Evolutionary conservation across 768 basidiomycete species (phyloP).

Genomic region (Pulveroboletus sp.): DNA sequence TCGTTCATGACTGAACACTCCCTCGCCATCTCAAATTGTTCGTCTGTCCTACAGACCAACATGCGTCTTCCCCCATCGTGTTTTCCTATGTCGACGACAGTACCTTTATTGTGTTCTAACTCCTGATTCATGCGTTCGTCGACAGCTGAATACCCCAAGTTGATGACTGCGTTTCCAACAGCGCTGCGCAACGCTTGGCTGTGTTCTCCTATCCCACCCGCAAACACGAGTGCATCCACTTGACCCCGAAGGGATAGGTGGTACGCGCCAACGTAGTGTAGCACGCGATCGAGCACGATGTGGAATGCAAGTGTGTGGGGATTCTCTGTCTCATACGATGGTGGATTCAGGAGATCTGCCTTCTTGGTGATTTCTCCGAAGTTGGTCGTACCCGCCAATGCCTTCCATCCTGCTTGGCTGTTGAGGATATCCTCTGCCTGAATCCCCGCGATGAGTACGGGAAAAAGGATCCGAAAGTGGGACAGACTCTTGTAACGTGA

Average conservation of each 20-base stretch:
- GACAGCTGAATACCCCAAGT: conserved; percentile 55
- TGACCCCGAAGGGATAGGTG: conserved; percentile 63
- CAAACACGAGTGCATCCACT: conserved; percentile 80
- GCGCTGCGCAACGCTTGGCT: conserved; percentile 57
- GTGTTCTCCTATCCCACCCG: conserved; percentile 86
- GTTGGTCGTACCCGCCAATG: conserved; percentile 76
- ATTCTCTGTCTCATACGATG: conserved; percentile 26
- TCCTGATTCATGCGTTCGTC: conserved; percentile 44
- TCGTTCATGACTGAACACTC: conserved; percentile 29
- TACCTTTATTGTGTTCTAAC: conserved; percentile 35
- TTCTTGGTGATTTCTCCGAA: conserved; percentile 63
- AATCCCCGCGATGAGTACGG: background rate
- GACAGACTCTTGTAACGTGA: conserved; percentile 56
- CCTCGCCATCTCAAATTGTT: conserved; percentile 52
- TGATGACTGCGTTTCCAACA: conserved; percentile 50
- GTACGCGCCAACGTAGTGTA: conserved; percentile 71
- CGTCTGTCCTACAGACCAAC: conserved; percentile 64
- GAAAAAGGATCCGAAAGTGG: background rate
- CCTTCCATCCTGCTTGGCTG: conserved; percentile 72
- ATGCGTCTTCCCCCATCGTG: conserved; percentile 31
- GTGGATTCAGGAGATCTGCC: conserved; percentile 28
- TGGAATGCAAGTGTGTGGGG: conserved; percentile 63
- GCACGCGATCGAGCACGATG: conserved; percentile 72
- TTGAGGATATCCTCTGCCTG: conserved; percentile 74
- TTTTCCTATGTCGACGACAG: conserved; percentile 46